Conservation (phyloP, 495 filamentous ascomycete genomes). For the Choiromyces venosus region DNA sequence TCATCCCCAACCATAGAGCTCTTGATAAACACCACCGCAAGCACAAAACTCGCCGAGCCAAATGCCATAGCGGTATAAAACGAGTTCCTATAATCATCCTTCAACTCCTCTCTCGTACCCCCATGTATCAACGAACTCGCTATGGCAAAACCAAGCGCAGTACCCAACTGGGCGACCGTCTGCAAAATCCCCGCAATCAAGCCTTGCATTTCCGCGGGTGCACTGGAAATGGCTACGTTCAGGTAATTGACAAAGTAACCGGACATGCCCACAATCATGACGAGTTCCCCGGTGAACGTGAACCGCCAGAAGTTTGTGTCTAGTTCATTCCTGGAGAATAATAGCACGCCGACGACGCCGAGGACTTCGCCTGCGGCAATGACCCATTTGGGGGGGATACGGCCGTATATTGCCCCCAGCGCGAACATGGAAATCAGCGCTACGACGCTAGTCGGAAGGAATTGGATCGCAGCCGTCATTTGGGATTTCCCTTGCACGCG, state of each 20-base stretch:
- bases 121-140: constrained; percentile 17
- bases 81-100: constrained; percentile 13
- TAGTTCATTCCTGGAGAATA: constrained; percentile 20
- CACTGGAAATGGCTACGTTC: constrained; percentile 21
- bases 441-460: constrained; percentile 11
- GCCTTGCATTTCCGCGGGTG: constrained; percentile 20
- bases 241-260: constrained; percentile 28
- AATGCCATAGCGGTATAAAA: constrained; percentile 23
- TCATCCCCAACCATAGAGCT: not conserved
- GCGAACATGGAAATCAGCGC: constrained; percentile 7
- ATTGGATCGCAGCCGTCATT: constrained; percentile 19
- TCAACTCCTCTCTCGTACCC: constrained; percentile 11
- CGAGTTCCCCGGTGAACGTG: constrained; percentile 16
- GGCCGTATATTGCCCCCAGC: constrained; percentile 13
- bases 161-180: constrained; percentile 18
- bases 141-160: constrained; percentile 19
- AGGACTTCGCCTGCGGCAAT: constrained; percentile 21
- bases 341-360: constrained; percentile 8
- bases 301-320: constrained; percentile 14
- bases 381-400: constrained; percentile 17
- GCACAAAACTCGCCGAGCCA: constrained; percentile 6
- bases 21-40: constrained; percentile 16
- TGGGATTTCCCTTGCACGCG: constrained; percentile 18
- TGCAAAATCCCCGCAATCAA: constrained; percentile 20
- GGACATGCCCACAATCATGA: constrained; percentile 15